Evolutionary conservation across 371 early-diverging fungal species (phyloP), one percentile per base, ranked within the genome.

Genomic region (Mucor velutinosus): DNA sequence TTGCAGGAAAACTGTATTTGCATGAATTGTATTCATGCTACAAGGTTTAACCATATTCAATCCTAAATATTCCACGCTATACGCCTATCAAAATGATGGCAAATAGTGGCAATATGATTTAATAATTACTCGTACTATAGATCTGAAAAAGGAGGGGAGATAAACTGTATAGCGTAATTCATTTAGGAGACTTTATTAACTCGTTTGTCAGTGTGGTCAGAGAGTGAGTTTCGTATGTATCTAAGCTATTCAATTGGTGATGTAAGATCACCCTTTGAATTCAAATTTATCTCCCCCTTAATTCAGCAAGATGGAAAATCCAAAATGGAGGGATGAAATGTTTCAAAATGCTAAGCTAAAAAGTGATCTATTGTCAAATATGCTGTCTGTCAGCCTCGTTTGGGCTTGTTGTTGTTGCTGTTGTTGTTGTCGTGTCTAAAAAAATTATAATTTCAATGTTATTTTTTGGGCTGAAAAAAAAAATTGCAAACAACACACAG

Each of bases 31-130:
- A 6, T 30, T 17, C 47, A 47, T 47, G 51, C 51, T 23, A 19
- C 21, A 51, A 51, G 23, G 51, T 51, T 51, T 51, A 51, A 25
- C 51, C 51, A 51, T 25, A 25, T 51, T 14, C 14, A 25, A 51
- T 51, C 23, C 25, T 51, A 23, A 25, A 51, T 51, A 51, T 51
- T 51, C 51, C 25, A 51, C 25, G 21, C 23, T 11, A 25, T 51
- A 51, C 25, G 51, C 51, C 25, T 21, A 23, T 23, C 3, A 4
- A 51, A 51, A 51, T 51, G 51, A 51, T 23, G 51, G 51, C 51
- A 51, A 51, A 51, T 51, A 51, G 51, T 51, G 51, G 51, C 51
- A 25, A 51, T 51, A 51, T 51, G 25, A 23, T 51, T 51, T 51
- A 51, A 51, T 51, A 51, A 51, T 25, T 51, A 51, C 25, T 25